Conservation (phyloP, 441 rosid species). For the Omphalea diandra region DNA sequence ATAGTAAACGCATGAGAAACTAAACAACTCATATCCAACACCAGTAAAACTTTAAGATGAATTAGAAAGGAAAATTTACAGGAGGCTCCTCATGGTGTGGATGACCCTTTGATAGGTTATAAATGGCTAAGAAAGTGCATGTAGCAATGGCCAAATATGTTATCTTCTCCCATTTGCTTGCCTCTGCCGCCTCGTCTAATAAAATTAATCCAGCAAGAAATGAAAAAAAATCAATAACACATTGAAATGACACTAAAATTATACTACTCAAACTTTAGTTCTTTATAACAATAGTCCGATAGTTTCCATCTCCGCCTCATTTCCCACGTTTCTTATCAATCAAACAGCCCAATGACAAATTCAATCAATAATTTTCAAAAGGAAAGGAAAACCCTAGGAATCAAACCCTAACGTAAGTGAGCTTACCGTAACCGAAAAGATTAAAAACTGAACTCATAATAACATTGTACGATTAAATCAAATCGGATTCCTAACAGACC, state of each 20-base stretch:
- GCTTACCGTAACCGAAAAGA: too few relatives aligned
- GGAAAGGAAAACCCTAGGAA: neutral
- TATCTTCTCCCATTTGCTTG: conserved; percentile 85
- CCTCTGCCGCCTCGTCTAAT: conserved; percentile 59
- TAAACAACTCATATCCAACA: neutral
- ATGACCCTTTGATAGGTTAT: conserved; percentile 75
- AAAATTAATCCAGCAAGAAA: neutral
- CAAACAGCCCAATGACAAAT: neutral
- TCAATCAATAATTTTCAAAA: neutral
- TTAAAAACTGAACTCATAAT: neutral
- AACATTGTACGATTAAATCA: neutral
- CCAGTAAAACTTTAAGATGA: neutral
- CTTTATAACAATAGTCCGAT: neutral
- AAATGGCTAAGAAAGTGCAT: conserved; percentile 53
- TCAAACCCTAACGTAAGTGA: neutral
- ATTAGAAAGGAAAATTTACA: conserved; percentile 41
- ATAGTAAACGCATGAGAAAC: too few relatives aligned
- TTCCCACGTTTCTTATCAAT: neutral
- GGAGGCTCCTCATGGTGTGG: conserved; percentile 79
- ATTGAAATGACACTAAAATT: neutral
- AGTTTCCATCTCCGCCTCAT: neutral
- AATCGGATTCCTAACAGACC: conserved; percentile 3
- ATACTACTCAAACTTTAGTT: neutral
- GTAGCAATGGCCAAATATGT: conserved; percentile 64
- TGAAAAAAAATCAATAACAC: neutral